A percentile compares a stretch with the other conserved stretches of the same genome.
Conservation (phyloP, 164 flowering plant species). For the Vitis amurensis region DNA sequence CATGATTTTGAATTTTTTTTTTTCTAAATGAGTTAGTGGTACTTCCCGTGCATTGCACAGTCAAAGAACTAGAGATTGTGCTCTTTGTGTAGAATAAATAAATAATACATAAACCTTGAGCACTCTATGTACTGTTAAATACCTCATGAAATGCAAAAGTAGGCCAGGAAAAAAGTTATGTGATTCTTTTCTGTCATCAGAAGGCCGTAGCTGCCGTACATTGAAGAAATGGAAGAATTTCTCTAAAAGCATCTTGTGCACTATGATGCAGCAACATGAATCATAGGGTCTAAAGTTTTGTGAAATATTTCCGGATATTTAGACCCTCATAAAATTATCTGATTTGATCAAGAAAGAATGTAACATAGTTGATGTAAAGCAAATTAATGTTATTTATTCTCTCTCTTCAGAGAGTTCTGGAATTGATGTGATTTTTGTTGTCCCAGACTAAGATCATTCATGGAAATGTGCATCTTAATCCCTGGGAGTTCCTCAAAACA, state of each 20-base stretch:
- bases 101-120: too few relatives aligned
- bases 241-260: neutral
- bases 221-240: too few relatives aligned
- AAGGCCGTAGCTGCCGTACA: too few relatives aligned
- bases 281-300: neutral
- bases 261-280: neutral
- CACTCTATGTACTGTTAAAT: too few relatives aligned
- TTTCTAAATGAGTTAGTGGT: too few relatives aligned
- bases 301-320: neutral
- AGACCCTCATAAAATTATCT: neutral
- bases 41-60: too few relatives aligned
- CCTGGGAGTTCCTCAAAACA: slow-evolving; percentile 68
- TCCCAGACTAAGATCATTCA: slow-evolving; percentile 82
- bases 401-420: neutral
- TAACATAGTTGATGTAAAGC: neutral
- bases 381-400: neutral
- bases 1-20: too few relatives aligned
- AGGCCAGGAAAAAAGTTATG: too few relatives aligned
- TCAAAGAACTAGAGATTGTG: too few relatives aligned
- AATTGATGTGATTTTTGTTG: slow-evolving; percentile 11
- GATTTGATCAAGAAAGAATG: neutral
- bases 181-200: too few relatives aligned
- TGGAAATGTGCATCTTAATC: slow-evolving; percentile 92
- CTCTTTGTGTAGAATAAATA: too few relatives aligned
- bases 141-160: too few relatives aligned